Base-by-base conservation (phyloP, 2,329 filamentous ascomycete genomes). In the Ophiostoma montium region DNA sequence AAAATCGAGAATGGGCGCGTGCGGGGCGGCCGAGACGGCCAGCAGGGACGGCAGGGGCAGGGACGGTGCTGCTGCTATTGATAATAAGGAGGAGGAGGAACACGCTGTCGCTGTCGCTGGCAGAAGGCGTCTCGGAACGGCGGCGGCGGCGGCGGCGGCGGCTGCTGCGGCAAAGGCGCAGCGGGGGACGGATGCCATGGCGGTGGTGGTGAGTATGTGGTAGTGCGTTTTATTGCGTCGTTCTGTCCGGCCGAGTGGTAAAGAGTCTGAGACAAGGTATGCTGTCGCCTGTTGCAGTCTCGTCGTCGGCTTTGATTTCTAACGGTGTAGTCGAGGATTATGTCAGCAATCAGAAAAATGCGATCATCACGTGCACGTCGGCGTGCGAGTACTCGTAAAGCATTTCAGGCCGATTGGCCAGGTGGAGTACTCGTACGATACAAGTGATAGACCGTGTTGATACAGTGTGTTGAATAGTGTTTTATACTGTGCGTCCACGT, bases 1-100 rank as follows among this genome's bases (percentile, higher is more conserved):
- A 55, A 70, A 65, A 42, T 69, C 66, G 48, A 69, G 62, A 42
- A 69, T 60, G 16, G 63, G 58, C 27, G 54, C 52, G 27, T 41
- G 44, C 50, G 54, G 44, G 23, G 49, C 15, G 45, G 58, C 56
- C 11, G 27, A 8, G 27, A 30, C 31, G 27, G 30, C 11, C 42
- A 32, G 42, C 39, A 30, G 39, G 39, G 23, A 15, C 42, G 42
- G 11, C 10, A n/a, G n/a, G n/a, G n/a, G n/a, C n/a, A n/a, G n/a
- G n/a, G n/a, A n/a, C n/a, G n/a, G n/a, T n/a, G n/a, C n/a, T n/a
- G n/a, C n/a, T n/a, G n/a, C n/a, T n/a, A n/a, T n/a, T n/a, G n/a
- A n/a, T n/a, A n/a, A n/a, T n/a, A n/a, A n/a, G n/a, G n/a, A n/a
- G n/a, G n/a, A n/a, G n/a, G 41, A 44, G 23, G 23, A 15, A 11